Percentiles rank a stretch among this genome's conserved stretches.
These are phyloP conservation scores for Calamus simplicifolius DNA, from an alignment of 176 grass and related monocot genomes.

Conservation along the genomic window DNA sequence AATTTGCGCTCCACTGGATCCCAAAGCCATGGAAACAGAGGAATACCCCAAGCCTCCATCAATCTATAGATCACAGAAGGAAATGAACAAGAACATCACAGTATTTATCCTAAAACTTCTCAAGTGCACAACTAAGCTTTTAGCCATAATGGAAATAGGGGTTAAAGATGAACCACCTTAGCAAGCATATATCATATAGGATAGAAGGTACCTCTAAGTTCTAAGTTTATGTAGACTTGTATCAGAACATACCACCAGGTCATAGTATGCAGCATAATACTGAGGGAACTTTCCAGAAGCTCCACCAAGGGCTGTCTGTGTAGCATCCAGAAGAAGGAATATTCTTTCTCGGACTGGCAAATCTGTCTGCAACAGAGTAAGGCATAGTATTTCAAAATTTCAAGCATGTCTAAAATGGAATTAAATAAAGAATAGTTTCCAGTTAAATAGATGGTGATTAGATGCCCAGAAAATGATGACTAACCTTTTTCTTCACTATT, in stretches of 20 bases:
- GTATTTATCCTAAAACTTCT: too few species aligned
- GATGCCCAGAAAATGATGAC: neutral
- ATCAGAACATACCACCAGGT: constrained; percentile 31
- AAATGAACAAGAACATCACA: too few species aligned
- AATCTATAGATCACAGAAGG: too few species aligned
- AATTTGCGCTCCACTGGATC: too few species aligned
- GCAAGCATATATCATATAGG: too few species aligned
- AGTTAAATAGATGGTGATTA: neutral
- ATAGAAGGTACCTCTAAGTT: too few species aligned
- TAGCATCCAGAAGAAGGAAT: constrained; percentile 95
- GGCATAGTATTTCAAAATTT: constrained; percentile 11
- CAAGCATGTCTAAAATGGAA: neutral
- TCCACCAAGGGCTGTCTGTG: constrained; percentile 88
- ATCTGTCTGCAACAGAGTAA: constrained; percentile 53
- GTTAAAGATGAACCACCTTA: too few species aligned
- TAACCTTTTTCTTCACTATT: constrained; percentile 99
- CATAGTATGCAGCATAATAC: constrained; percentile 90
- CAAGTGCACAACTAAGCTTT: too few species aligned
- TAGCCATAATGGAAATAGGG: too few species aligned
- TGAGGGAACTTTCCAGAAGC: constrained; percentile 79
- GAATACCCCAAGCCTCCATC: too few species aligned
- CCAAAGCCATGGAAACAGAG: too few species aligned
- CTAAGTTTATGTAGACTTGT: neutral
- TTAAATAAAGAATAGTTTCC: too few species aligned
- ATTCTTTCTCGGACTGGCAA: constrained; percentile 85